phyloP scores from a whole-genome alignment of 179 eudicot genomes.

The Gypsophila paniculata region DNA sequence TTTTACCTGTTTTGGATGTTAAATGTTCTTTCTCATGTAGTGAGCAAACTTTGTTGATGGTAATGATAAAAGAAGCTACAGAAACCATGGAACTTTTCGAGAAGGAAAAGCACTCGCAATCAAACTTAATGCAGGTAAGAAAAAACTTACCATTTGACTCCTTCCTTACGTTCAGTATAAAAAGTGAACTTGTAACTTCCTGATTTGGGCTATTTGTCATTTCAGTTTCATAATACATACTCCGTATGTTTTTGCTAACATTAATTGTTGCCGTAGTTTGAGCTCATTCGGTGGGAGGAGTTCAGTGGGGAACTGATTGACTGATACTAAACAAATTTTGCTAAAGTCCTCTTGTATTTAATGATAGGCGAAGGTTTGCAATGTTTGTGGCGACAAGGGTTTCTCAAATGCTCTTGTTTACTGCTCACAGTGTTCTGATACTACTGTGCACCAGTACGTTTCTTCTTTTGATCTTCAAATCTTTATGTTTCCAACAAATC shows the following conservation, averaged over 20 bases:
- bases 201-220: neutral
- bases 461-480: neutral
- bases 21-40: slow-evolving; percentile 4
- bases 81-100: neutral
- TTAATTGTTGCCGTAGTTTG: neutral
- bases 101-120: slow-evolving; percentile 7
- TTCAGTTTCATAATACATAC: neutral
- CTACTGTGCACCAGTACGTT: slow-evolving; percentile 18
- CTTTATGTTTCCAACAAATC: neutral
- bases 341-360: neutral
- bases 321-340: neutral
- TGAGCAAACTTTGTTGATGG: neutral
- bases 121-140: neutral
- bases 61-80: neutral
- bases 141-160: neutral
- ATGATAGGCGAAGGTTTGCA: slow-evolving; percentile 13
- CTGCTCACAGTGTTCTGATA: slow-evolving; percentile 12
- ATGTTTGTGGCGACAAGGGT: slow-evolving; percentile 6
- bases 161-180: neutral
- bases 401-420: slow-evolving; percentile 13
- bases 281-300: neutral
- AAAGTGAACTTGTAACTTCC: neutral
- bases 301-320: neutral
- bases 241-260: neutral
- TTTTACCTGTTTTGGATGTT: neutral